phyloP scores from a whole-genome alignment of 2,329 filamentous ascomycete species.

The Ascochyta koolunga region DNA sequence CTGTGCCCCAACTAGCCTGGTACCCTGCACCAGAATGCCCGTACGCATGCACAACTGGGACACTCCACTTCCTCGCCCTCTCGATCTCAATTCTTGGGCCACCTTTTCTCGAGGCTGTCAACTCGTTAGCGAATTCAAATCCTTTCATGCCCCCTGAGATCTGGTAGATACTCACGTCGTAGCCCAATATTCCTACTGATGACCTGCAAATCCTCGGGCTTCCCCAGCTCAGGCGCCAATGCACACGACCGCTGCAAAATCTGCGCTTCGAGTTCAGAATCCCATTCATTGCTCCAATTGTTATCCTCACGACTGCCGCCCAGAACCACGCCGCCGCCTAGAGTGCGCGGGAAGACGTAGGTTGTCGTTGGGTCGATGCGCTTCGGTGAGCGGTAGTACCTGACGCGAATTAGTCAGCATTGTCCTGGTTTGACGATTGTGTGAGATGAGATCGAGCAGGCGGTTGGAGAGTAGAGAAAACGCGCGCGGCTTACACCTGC shows the following conservation, averaged over 20 bases:
- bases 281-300: constrained; percentile 79
- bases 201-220: constrained; percentile 73
- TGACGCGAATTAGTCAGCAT: background rate
- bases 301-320: constrained; percentile 82
- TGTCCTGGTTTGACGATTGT: background rate
- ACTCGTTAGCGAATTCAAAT: background rate
- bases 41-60: constrained; percentile 74
- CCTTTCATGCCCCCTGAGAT: background rate
- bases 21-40: constrained; percentile 82
- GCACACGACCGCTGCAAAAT: constrained; percentile 81
- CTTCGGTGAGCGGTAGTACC: constrained; percentile 50
- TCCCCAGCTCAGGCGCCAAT: constrained; percentile 69
- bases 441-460: background rate
- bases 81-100: constrained; percentile 76
- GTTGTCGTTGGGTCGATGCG: constrained; percentile 52
- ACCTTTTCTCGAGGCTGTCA: constrained; percentile 65
- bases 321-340: constrained; percentile 79
- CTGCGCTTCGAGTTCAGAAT: constrained; percentile 76
- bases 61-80: constrained; percentile 64
- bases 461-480: constrained; percentile 15
- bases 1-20: constrained; percentile 56
- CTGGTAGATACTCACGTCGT: constrained; percentile 56
- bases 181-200: constrained; percentile 83
- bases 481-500: constrained; percentile 6
- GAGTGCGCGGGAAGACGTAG: constrained; percentile 54